phyloP scores from a whole-genome alignment of 176 grass and related monocot genomes.

The Guadua angustifolia region DNA sequence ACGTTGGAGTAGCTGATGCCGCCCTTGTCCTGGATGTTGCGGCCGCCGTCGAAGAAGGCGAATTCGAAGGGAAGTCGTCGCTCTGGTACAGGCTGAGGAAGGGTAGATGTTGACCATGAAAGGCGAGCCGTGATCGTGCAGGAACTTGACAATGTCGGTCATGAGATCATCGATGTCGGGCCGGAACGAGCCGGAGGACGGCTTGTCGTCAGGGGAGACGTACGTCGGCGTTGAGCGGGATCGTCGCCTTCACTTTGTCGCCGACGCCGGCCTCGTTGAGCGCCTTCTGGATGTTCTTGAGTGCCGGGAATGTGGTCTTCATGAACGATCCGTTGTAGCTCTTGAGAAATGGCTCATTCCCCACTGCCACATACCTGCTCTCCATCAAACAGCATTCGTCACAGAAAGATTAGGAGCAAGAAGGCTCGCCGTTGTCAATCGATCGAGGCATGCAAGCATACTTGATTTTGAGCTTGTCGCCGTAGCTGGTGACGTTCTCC shows the following conservation, averaged over 20 bases:
- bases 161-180: slow-evolving; percentile 74
- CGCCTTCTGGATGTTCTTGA: slow-evolving; percentile 88
- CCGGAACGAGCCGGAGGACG: slow-evolving; percentile 61
- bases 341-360: slow-evolving; percentile 81
- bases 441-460: neutral
- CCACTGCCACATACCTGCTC: slow-evolving; percentile 80
- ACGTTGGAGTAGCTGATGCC: slow-evolving; percentile 75
- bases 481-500: slow-evolving; percentile 70
- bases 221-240: slow-evolving; percentile 85
- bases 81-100: slow-evolving; percentile 82
- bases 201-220: slow-evolving; percentile 61
- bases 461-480: slow-evolving; percentile 68
- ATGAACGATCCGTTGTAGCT: slow-evolving; percentile 76
- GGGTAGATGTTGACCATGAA: slow-evolving; percentile 91
- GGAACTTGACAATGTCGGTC: slow-evolving; percentile 68
- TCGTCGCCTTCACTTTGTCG: slow-evolving; percentile 56
- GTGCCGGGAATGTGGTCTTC: slow-evolving; percentile 63
- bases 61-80: slow-evolving; percentile 69
- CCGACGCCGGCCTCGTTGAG: slow-evolving; percentile 65
- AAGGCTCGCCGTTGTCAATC: no score
- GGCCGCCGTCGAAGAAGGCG: slow-evolving; percentile 72
- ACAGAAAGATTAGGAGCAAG: neutral
- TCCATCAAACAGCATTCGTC: neutral
- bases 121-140: slow-evolving; percentile 58
- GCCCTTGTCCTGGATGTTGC: slow-evolving; percentile 64